Evolutionary conservation across 805 yeast species (phyloP).

Genomic region (Candida krabiensis): DNA sequence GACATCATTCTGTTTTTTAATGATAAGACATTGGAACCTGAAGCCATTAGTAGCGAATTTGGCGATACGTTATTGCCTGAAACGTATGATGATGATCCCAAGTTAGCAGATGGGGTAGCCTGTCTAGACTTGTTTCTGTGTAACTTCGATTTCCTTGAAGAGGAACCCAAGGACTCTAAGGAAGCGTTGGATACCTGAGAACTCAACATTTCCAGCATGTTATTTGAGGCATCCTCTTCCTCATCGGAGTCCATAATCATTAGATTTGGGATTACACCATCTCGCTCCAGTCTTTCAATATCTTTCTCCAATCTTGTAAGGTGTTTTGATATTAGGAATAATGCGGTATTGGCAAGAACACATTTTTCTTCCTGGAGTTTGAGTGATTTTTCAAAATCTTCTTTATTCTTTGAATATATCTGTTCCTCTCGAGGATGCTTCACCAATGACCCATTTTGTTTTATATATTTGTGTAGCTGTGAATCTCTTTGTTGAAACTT

Average conservation of each 20-base stretch:
- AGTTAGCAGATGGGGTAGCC: slow-evolving; percentile 15
- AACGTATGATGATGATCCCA: slow-evolving; percentile 2
- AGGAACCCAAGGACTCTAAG: slow-evolving; percentile 14
- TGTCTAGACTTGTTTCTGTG: slow-evolving; percentile 19
- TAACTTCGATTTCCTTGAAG: slow-evolving; percentile 13
- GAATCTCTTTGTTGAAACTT: slow-evolving; percentile 70
- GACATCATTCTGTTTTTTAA: slow-evolving; percentile 18
- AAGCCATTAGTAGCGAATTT: slow-evolving; percentile 2
- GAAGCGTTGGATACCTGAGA: slow-evolving; percentile 22
- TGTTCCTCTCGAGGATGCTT: slow-evolving; percentile 81
- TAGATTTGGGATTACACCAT: slow-evolving; percentile 68
- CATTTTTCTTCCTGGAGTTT: slow-evolving; percentile 76
- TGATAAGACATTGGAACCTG: slow-evolving; percentile 6
- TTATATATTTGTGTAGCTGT: slow-evolving; percentile 79
- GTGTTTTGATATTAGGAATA: slow-evolving; percentile 76
- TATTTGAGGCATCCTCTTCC: slow-evolving; percentile 11
- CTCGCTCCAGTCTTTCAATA: slow-evolving; percentile 71
- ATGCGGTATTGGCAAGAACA: slow-evolving; percentile 77
- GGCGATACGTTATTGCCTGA: slow-evolving; percentile 1
- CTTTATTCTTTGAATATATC: slow-evolving; percentile 62
- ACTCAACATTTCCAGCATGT: slow-evolving; percentile 17
- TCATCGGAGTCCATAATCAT: slow-evolving; percentile 32
- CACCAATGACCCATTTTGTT: slow-evolving; percentile 76
- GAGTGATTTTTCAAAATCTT: slow-evolving; percentile 60
- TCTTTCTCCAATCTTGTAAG: slow-evolving; percentile 71